Percentiles rank a stretch among this genome's conserved stretches.
Evolutionary conservation across 768 basidiomycete species (phyloP).

Genomic region (Trametopsis cervina): DNA sequence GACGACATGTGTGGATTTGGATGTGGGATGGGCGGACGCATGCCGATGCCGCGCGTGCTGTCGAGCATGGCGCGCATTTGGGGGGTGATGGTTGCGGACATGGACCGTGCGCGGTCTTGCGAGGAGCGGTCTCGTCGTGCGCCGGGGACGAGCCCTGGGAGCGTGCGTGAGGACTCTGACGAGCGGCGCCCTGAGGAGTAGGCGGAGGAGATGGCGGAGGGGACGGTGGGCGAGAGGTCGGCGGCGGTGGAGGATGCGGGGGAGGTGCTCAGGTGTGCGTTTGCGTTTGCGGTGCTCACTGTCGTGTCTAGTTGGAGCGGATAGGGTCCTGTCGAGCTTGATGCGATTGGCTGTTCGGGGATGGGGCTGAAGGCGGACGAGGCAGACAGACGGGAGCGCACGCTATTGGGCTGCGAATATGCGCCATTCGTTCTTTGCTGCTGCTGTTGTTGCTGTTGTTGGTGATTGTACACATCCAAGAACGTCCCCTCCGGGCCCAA

Average conservation of each 20-base stretch:
- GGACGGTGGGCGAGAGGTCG: conserved; percentile 24
- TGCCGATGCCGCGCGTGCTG: conserved; percentile 28
- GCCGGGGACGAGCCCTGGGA: conserved; percentile 43
- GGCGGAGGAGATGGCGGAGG: conserved; percentile 13
- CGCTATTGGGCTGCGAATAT: conserved; percentile 16
- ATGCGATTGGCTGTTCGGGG: conserved; percentile 11
- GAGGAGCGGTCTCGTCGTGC: conserved; percentile 49
- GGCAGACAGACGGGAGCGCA: conserved; percentile 20
- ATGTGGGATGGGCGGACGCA: conserved; percentile 21
- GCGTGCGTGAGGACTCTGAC: conserved; percentile 60
- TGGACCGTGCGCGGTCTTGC: conserved; percentile 72
- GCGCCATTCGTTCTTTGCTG: not conserved
- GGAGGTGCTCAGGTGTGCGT: conserved; percentile 17
- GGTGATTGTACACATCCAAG: conserved; percentile 54
- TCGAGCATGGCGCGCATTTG: conserved; percentile 42
- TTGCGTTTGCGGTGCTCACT: not conserved
- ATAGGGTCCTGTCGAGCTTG: conserved; percentile 32
- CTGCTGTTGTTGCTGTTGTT: conserved; percentile 15
- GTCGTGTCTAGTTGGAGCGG: conserved; percentile 56
- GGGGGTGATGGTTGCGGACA: conserved; percentile 53
- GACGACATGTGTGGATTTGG: conserved; percentile 18
- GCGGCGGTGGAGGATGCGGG: conserved; percentile 33
- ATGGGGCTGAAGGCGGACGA: conserved; percentile 16
- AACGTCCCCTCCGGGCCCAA: conserved; percentile 28
- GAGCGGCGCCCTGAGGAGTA: conserved; percentile 41